phyloP scores from a whole-genome alignment of 177 flowering plant genomes.

The Tripterygium wilfordii region DNA sequence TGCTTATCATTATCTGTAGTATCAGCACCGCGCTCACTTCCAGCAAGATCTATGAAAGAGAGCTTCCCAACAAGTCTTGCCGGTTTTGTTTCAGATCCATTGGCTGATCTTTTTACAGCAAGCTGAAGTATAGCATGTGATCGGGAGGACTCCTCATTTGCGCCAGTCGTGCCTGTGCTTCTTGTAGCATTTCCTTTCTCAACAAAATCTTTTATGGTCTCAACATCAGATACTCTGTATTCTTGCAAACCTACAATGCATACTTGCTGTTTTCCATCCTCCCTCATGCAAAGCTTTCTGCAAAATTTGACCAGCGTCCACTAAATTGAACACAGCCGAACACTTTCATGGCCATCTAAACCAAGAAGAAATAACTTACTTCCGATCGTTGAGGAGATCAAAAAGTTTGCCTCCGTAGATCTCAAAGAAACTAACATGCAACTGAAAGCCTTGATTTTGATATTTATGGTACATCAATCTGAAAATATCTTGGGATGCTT shows the following conservation, averaged over 20 bases:
- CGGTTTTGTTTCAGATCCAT: slow-evolving; percentile 73
- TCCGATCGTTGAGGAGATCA: slow-evolving; percentile 90
- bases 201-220: slow-evolving; percentile 62
- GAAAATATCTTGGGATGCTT: slow-evolving; percentile 79
- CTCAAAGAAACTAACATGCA: slow-evolving; percentile 89
- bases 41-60: slow-evolving; percentile 93
- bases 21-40: slow-evolving; percentile 97
- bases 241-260: slow-evolving; percentile 96
- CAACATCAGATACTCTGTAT: slow-evolving; percentile 64
- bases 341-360: not conserved
- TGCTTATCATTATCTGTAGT: slow-evolving; percentile 91
- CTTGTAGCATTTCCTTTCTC: slow-evolving; percentile 81
- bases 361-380: slow-evolving; percentile 39
- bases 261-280: slow-evolving; percentile 91
- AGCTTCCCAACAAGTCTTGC: slow-evolving; percentile 76
- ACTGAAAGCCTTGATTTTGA: slow-evolving; percentile 76
- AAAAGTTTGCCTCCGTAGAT: slow-evolving; percentile 92
- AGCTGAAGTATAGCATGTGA: slow-evolving; percentile 97
- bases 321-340: not conserved
- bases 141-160: slow-evolving; percentile 95
- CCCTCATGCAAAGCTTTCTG: slow-evolving; percentile 94
- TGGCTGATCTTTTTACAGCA: slow-evolving; percentile 59
- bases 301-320: slow-evolving; percentile 1
- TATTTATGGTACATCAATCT: slow-evolving; percentile 76
- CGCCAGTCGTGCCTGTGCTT: slow-evolving; percentile 92